Evolutionary conservation across 1,139 yeast species (phyloP), one percentile per base, ranked within the genome.

Genomic region (Candida tropicalis): DNA sequence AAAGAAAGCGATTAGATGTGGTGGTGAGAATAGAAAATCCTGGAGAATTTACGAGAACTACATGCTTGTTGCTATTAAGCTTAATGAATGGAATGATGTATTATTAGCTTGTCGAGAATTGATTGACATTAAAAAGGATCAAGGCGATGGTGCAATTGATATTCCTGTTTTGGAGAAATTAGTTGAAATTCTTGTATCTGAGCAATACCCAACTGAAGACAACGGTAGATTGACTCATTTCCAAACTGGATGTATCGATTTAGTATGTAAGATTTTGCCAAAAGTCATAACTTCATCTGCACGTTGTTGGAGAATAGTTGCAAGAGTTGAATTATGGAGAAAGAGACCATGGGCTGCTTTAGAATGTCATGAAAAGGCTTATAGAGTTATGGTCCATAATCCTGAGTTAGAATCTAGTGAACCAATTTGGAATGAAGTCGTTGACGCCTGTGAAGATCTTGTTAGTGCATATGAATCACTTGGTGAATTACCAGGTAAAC

Each of bases 21-120:
- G 89, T 18, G 83, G 82, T 37, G 84, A 84, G 23, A 73, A 72
- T 25, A 80, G 77, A 53, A 79, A 76, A 44, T 87, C 91, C 43
- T 89, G 98, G 97, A 80, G 88, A 55, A 82, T 95, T 28, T 91
- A 93, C 84, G 95, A 89, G 54, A 95, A 95, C 60, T 90, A 83
- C 56, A 70, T 88, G 59, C 73, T 82, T 33, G 95, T 93, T 17
- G 95, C 98, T 1, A 82, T 83, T 28, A 87, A 84, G 56, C 67
- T 91, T 34, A 73, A 78, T 15, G 90, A 88, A 57, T 93, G 98
- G 97, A 82, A 79, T 50, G 97, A 90, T 50, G 97, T 87, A 2
- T 70, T 91, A 20, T 63, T 79, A 23, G 97, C 97, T 0, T 75
- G 85, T 12, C 75, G 75, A 48, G 81, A 81, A 52, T 66, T 90